Evolutionary conservation across 345 rosid species (phyloP), one percentile per base, ranked within the genome.

Genomic region (Eucalyptus guilfoylei): DNA sequence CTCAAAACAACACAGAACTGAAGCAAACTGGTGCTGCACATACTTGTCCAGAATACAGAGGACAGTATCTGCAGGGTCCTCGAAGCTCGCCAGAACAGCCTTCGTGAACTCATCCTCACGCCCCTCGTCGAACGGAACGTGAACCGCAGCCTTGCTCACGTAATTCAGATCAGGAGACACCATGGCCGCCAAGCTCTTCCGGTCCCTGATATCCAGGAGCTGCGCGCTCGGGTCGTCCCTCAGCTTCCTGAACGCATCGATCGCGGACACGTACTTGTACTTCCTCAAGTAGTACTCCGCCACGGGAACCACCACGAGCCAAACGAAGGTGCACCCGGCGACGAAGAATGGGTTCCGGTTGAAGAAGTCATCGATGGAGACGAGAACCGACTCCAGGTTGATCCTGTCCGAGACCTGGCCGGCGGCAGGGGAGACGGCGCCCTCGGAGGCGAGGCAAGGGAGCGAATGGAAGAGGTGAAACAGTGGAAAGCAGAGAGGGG

Each of bases 311-410:
- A 93, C 96, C n/a, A 96, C 94, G 28, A 96, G 96, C 93, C 98
- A 97, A 58, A 96, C 86, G 93, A 97, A 96, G 1, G 97, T 89
- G 89, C 99, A 97, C 14, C 97, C 97, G 48, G 95, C 95, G 81
- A 97, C 98, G 87, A 97, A 97, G 91, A 97, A 97, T 2, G 99
- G 99, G 93, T 97, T 90, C 90, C 92, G 93, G 91, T 92, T 96
- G 90, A 96, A 92, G 86, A 96, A 96, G 15, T 95, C 96, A 58
- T 97, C 99, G 62, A 97, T 90, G 5, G 99, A 91, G 13, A 96
- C 91, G 28, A 96, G 16, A 49, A 95, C 85, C 4, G 95, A 92
- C 88, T 97, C 99, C 88, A 97, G 54, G 93, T 94, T 95, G 87
- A 97, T 95, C 88, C 91, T 96, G 30, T 92, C 95, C 1, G 96